Conservation (phyloP, 108 stramenopile genomes). For the Cyclotella kingstonii region DNA sequence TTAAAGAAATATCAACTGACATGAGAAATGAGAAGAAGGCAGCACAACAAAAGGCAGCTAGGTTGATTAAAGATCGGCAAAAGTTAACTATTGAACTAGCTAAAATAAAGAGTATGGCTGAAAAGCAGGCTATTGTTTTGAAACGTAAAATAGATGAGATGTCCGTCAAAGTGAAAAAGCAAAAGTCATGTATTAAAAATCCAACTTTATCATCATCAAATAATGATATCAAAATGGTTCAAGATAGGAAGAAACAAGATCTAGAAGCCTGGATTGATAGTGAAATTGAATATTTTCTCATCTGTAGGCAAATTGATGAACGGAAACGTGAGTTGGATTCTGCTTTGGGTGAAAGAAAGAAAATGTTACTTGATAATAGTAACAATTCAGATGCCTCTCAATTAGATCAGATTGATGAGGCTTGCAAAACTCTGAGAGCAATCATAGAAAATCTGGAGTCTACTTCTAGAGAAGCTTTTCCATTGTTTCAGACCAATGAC, state of each 20-base stretch:
- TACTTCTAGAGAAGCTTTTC: constrained; percentile 27
- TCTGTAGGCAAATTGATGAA: constrained; percentile 28
- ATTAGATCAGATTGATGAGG: constrained; percentile 14
- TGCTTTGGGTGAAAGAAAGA: constrained; percentile 24
- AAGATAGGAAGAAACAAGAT: constrained; percentile 33
- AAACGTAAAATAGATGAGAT: constrained; percentile 51
- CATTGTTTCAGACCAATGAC: constrained; percentile 7
- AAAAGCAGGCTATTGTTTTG: constrained; percentile 53
- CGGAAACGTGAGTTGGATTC: constrained; percentile 26
- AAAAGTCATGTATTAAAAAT: constrained; percentile 24
- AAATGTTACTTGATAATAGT: constrained; percentile 7
- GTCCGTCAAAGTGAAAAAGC: constrained; percentile 40
- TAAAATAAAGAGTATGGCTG: constrained; percentile 52
- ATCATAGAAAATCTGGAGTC: constrained; percentile 22
- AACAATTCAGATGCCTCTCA: constrained; percentile 11
- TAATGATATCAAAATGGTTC: constrained; percentile 4
- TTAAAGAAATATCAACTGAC: constrained; percentile 52
- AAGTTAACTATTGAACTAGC: constrained; percentile 54
- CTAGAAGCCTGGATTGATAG: constrained; percentile 39
- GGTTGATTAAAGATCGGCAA: constrained; percentile 51
- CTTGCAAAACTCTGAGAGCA: constrained; percentile 11
- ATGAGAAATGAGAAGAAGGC: constrained; percentile 54
- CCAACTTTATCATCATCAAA: constrained; percentile 20
- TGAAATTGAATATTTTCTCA: constrained; percentile 33
- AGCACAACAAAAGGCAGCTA: constrained; percentile 50